Percentiles rank a stretch among this genome's conserved stretches.
Conservation (phyloP, 352 stramenopile genomes). For the Phytophthora sp. region DNA sequence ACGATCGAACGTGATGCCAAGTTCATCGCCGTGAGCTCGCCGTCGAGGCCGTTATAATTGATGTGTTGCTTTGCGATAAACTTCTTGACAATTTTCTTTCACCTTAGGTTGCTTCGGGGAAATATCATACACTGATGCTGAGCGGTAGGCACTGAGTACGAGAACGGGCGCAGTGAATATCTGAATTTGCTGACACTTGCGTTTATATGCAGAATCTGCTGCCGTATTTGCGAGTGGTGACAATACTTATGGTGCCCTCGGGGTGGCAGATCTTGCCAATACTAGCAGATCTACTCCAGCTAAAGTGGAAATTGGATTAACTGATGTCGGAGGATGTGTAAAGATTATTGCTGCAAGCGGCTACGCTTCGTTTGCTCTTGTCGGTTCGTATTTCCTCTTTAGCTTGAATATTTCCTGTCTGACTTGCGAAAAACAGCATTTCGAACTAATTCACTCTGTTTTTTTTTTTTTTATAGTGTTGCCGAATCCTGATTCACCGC, state of each 20-base stretch:
- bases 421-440: too few species aligned
- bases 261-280: slow-evolving; percentile 10
- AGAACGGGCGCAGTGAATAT: not conserved
- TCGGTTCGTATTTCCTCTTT: slow-evolving; percentile 47
- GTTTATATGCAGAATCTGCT: slow-evolving; percentile 54
- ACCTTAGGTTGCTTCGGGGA: slow-evolving; percentile 65
- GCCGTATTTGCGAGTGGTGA: slow-evolving; percentile 75
- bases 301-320: slow-evolving; percentile 40
- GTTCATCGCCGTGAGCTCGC: slow-evolving; percentile 53
- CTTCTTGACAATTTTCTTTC: not conserved
- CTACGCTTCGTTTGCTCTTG: slow-evolving; percentile 72
- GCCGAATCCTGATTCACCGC: slow-evolving; percentile 17
- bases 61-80: not conserved
- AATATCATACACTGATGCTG: slow-evolving; percentile 79
- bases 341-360: slow-evolving; percentile 64
- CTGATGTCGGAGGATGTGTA: slow-evolving; percentile 35
- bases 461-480: too few species aligned
- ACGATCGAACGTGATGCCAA: slow-evolving; percentile 72
- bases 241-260: slow-evolving; percentile 67
- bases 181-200: slow-evolving; percentile 1
- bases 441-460: slow-evolving; percentile 1
- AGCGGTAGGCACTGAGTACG: slow-evolving; percentile 43
- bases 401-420: not conserved
- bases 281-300: slow-evolving; percentile 24
- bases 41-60: not conserved